Base-by-base conservation (phyloP, 1,139 yeast species). In the Geotrichum aggregatum region DNA sequence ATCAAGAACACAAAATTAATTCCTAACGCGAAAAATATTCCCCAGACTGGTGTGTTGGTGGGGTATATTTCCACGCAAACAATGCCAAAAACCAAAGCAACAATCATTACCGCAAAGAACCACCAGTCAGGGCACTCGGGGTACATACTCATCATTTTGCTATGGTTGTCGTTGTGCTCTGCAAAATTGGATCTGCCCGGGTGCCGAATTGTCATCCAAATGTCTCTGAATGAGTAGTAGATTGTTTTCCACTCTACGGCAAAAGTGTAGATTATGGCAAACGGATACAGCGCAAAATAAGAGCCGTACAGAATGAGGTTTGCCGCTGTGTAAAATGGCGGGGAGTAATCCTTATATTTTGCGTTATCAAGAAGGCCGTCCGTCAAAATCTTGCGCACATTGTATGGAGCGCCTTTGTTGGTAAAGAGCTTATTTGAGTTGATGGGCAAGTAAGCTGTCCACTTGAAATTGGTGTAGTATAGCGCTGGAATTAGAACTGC, bases 71-170 rank as follows among this genome's bases (percentile, higher is more conserved):
- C 65, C 19, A 80, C 73, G 59, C 54, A 77, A 64, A 76, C 55
- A 36, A 80, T 73, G 16, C 77, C 82, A 51, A 80, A 68, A 3
- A 71, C 74, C 3, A 80, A 59, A 2, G 84, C 72, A 34, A 75
- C 57, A 8, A 76, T 54, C 55, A 82, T 67, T 21, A 81, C 71
- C 7, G 66, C 52, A 28, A 77, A 59, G 60, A 76, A 82, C 74
- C 79, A 78, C 78, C 78, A 77, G 55, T 79, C 83, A 14, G 87
- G 86, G 33, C 80, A 84, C 59, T 82, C 86, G 38, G 71, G 71
- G 62, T 78, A 79, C 24, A 65, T 67, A 33, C 69, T 56, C 82
- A 79, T 78, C 79, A 77, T 76, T 14, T 47, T 39, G 6, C 56
- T 46, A 44, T 56, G 58, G 18, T 45, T 49, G 39, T 56, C 58